phyloP scores from a whole-genome alignment of 352 stramenopile species.

The Phytophthora capsici region DNA sequence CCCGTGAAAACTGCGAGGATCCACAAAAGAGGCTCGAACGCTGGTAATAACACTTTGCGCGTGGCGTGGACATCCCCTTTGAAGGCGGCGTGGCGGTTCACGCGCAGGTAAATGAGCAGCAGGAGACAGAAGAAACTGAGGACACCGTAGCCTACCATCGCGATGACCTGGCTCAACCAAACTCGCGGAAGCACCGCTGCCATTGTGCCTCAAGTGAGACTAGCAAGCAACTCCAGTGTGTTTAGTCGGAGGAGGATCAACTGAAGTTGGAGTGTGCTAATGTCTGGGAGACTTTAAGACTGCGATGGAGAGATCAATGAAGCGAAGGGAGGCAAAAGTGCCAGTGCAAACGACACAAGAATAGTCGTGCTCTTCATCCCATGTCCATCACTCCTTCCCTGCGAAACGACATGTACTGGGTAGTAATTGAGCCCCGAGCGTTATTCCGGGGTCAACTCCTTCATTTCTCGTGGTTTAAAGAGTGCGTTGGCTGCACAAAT shows the following conservation, averaged over 20 bases:
- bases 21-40: constrained; percentile 66
- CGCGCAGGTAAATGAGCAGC: constrained; percentile 52
- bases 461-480: background rate
- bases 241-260: constrained; percentile 1
- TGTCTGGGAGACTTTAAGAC: constrained; percentile 23
- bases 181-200: constrained; percentile 13
- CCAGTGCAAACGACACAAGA: constrained; percentile 20
- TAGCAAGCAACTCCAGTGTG: background rate
- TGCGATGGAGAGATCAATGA: constrained; percentile 8
- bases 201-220: constrained; percentile 12
- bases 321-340: background rate
- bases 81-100: constrained; percentile 49
- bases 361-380: constrained; percentile 26
- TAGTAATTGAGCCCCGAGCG: constrained; percentile 5
- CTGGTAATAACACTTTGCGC: constrained; percentile 59
- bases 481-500: background rate
- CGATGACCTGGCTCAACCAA: constrained; percentile 38
- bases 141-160: constrained; percentile 42
- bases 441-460: constrained; percentile 1
- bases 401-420: constrained; percentile 20
- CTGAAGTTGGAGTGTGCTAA: constrained; percentile 1
- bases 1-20: constrained; percentile 42
- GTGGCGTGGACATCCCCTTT: constrained; percentile 46
- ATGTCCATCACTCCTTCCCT: constrained; percentile 13
- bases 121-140: constrained; percentile 42